These are phyloP conservation scores for Fusarium sacchari DNA, from an alignment of 2,329 filamentous ascomycete species.

Conservation along the genomic window DNA sequence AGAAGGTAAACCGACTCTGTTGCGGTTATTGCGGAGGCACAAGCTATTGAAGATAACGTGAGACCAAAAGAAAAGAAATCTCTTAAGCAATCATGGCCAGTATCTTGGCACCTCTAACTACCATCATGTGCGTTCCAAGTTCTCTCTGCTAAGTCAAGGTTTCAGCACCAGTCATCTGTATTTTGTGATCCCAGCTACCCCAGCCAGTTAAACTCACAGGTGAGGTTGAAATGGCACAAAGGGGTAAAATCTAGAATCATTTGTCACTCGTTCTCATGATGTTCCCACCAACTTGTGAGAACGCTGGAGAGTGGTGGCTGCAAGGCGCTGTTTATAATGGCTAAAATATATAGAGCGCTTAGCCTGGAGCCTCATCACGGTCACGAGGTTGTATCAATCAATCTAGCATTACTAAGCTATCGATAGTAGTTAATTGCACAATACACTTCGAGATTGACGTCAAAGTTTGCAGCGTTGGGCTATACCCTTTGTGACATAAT, in stretches of 20 bases:
- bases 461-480: constrained; percentile 4
- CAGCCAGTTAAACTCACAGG: no score
- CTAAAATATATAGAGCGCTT: no score
- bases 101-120: background rate
- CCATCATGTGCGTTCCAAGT: background rate
- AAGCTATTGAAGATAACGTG: no score
- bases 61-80: background rate
- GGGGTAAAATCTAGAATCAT: no score
- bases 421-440: background rate
- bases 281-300: accelerated
- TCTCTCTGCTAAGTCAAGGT: no score
- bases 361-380: accelerated
- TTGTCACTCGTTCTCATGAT: no score
- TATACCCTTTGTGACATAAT: constrained; percentile 35
- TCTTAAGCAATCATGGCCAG: accelerated
- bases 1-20: accelerated
- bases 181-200: background rate
- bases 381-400: background rate
- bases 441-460: constrained; percentile 10
- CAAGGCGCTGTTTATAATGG: background rate
- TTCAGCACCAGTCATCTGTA: background rate
- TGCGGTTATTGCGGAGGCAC: background rate
- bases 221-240: no score
- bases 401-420: background rate
- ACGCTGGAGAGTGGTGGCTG: accelerated